These are phyloP conservation scores for Gracilaria caudata DNA, from an alignment of 23 red algal species.

Conservation along the genomic window DNA sequence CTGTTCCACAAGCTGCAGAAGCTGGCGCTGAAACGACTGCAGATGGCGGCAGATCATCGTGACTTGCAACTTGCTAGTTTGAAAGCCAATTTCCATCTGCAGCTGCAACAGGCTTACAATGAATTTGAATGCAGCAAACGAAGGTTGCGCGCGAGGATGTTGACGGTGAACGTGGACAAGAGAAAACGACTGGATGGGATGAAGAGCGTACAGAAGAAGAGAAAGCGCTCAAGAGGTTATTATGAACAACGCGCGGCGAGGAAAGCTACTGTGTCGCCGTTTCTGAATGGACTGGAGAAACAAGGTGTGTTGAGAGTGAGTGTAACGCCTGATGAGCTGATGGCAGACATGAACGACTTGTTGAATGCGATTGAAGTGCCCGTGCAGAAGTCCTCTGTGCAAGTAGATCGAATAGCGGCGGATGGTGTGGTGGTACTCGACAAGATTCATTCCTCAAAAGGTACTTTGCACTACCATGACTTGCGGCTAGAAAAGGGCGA, in stretches of 20 bases:
- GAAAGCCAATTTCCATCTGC: slow-evolving; percentile 30
- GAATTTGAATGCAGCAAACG: slow-evolving; percentile 53
- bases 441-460: slow-evolving; percentile 56
- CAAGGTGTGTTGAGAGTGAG: slow-evolving; percentile 64
- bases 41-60: slow-evolving; percentile 37
- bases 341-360: slow-evolving; percentile 37
- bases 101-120: slow-evolving; percentile 60
- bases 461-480: slow-evolving; percentile 69
- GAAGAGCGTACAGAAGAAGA: not conserved
- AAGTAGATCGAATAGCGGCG: not conserved
- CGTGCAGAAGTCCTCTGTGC: not conserved
- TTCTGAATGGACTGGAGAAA: slow-evolving; percentile 37
- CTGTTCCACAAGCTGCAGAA: slow-evolving; percentile 2
- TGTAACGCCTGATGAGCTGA: slow-evolving; percentile 69
- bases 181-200: slow-evolving; percentile 16
- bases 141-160: slow-evolving; percentile 30
- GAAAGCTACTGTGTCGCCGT: not conserved
- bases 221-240: slow-evolving; percentile 3
- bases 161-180: slow-evolving; percentile 25
- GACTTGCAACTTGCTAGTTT: slow-evolving; percentile 45
- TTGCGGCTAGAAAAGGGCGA: slow-evolving; percentile 68
- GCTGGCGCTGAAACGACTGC: slow-evolving; percentile 24
- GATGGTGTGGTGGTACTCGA: slow-evolving; percentile 14
- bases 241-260: not conserved
- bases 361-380: slow-evolving; percentile 11